Evolutionary conservation across 192 early-diverging fungal genomes (phyloP), one percentile per base, ranked within the genome.

Genomic region (Umbelopsis sp.): DNA sequence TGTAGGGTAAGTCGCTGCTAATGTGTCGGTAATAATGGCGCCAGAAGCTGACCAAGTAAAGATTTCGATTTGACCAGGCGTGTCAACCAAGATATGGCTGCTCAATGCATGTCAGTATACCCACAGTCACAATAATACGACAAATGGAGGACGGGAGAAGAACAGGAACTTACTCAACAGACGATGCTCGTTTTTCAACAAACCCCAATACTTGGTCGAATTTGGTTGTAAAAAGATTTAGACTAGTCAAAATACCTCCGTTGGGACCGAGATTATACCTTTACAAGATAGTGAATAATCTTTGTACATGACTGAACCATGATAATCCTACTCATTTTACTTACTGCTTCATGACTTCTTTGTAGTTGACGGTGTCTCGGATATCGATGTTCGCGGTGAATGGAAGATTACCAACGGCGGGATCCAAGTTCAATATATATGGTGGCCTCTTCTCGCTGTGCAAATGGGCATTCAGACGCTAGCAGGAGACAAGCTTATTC

Each of bases 1-100:
- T 6, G 95, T 95, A 11, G 97, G 97, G 76, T 95, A 94, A 13
- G 92, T 88, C 2, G 96, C 90, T 0, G 97, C 94, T 52, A 99
- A 75, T 0, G 95, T 91, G 69, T 96, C 95, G 2, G 95, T 97
- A 71, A 99, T 97, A 70, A 99, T 97, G 37, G 92, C 82, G 13
- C 97, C 97, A 21, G 92, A 94, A 9, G 97, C 97, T 48, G 94
- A 96, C 97, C 97, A 99, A 18, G 97, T 99, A 76, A 99, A 99
- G 68, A 97, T 97, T 81, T 99, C 97, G 73, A 99, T 99, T 79
- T 99, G 97, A 15, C 97, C 97, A 45, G 97, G 97, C 15, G 97
- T 99, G 78, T 99, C 97, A 48, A 94, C 83, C 23, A 95, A 76
- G 49, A 95, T 87, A 74, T 94, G 88, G 66, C 92, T 93, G 79